Conservation (phyloP, 176 grass and related monocot genomes). For the Avena eriantha region DNA sequence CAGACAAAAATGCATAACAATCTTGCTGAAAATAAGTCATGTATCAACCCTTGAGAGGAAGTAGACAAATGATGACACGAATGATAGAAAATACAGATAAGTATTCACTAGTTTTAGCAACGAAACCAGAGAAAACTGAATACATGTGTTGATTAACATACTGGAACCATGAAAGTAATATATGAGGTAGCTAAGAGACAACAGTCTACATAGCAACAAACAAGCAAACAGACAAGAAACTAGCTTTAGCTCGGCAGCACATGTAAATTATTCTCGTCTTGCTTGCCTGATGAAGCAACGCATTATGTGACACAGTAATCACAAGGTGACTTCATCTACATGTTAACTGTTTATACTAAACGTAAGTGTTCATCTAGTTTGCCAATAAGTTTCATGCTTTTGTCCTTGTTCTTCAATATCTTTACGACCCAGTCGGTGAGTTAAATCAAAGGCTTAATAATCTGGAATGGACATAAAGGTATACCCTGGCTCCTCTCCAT, state of each 20-base stretch:
- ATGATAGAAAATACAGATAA: neutral
- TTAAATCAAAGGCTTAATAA: conserved; percentile 53
- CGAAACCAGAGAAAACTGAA: neutral
- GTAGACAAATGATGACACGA: neutral
- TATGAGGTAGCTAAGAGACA: neutral
- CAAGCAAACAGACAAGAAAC: neutral
- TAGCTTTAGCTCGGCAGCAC: neutral
- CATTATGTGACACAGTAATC: neutral
- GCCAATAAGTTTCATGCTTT: neutral
- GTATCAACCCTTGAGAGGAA: neutral
- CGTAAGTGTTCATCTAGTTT: neutral
- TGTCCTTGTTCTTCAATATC: conserved; percentile 22
- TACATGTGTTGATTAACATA: neutral
- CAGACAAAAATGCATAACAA: neutral
- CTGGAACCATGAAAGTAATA: neutral
- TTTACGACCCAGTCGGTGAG: neutral
- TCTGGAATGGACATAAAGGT: conserved; percentile 83
- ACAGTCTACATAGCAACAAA: neutral
- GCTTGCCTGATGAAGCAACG: neutral
- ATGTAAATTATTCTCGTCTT: neutral
- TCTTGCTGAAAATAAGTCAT: neutral
- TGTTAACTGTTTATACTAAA: neutral
- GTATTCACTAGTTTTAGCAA: neutral
- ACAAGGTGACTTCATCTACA: conserved; percentile 3
- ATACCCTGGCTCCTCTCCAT: conserved; percentile 89